phyloP scores from a whole-genome alignment of 2,329 filamentous ascomycete species.

The Ophiocordyceps camponoti-leonardi region DNA sequence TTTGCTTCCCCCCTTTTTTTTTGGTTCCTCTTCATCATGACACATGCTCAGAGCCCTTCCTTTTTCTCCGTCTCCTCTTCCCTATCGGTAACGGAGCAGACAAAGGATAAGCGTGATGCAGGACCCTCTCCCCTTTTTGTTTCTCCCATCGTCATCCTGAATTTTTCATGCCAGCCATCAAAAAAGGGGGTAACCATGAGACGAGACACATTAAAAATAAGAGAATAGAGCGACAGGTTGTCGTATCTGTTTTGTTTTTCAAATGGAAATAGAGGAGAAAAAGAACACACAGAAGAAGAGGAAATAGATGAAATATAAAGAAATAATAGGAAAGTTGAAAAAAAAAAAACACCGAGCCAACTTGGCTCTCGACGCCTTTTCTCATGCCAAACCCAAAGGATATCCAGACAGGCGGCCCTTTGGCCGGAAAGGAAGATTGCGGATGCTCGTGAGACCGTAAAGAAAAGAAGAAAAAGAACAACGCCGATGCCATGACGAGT shows the following conservation, averaged over 20 bases:
- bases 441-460: not conserved
- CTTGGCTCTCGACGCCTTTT: not conserved
- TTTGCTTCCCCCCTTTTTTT: no score
- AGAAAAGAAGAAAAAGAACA: not conserved
- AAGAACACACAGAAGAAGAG: no score
- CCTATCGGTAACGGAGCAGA: no score
- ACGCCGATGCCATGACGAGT: constrained; percentile 13
- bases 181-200: no score
- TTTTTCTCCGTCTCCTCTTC: not conserved
- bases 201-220: not conserved
- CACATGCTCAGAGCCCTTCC: not conserved
- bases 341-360: not conserved
- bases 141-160: not conserved
- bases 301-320: no score
- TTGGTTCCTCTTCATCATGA: no score
- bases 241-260: no score
- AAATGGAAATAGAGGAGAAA: no score
- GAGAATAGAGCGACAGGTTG: no score
- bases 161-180: not conserved
- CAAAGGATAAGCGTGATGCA: no score
- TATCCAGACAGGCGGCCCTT: not conserved
- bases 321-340: not conserved
- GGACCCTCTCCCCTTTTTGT: not conserved
- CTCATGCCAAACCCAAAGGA: not conserved
- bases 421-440: not conserved